These are phyloP conservation scores for Ustilago curta DNA, from an alignment of 1,284 basidiomycete genomes.

Conservation along the genomic window DNA sequence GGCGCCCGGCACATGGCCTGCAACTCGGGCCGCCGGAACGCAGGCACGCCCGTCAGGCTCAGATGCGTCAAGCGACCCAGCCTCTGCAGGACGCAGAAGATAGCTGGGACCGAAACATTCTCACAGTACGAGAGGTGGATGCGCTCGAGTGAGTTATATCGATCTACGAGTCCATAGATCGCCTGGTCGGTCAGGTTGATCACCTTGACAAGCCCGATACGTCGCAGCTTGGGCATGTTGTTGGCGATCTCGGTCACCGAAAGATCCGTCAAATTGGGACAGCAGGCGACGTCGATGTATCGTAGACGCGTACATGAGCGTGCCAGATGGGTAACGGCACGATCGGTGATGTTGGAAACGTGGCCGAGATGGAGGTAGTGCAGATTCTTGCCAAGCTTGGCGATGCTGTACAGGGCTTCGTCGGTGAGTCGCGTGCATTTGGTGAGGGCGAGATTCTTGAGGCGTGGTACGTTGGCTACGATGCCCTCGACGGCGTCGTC, in stretches of 20 bases:
- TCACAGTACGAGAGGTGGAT: slow-evolving; percentile 98
- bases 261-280: slow-evolving; percentile 87
- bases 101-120: slow-evolving; percentile 89
- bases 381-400: slow-evolving; percentile 86
- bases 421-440: slow-evolving; percentile 91
- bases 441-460: slow-evolving; percentile 90
- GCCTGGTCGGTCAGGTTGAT: slow-evolving; percentile 92
- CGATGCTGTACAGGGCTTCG: slow-evolving; percentile 84
- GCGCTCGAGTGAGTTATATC: slow-evolving; percentile 83
- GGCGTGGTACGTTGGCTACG: slow-evolving; percentile 85
- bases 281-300: slow-evolving; percentile 98
- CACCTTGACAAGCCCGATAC: slow-evolving; percentile 93
- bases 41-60: slow-evolving; percentile 93
- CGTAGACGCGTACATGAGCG: slow-evolving; percentile 89
- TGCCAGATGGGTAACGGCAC: slow-evolving; percentile 84
- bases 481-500: slow-evolving; percentile 93
- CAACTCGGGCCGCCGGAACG: slow-evolving; percentile 85
- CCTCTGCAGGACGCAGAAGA: slow-evolving; percentile 88
- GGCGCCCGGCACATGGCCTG: slow-evolving; percentile 90
- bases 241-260: slow-evolving; percentile 90
- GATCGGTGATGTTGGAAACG: slow-evolving; percentile 85
- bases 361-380: slow-evolving; percentile 97
- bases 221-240: slow-evolving; percentile 85
- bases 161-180: slow-evolving; percentile 82
- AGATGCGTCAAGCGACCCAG: slow-evolving; percentile 91